Percentiles rank a stretch among this genome's conserved stretches.
These are phyloP conservation scores for Fusarium sp. DNA, from an alignment of 2,329 filamentous ascomycete species.

Conservation along the genomic window DNA sequence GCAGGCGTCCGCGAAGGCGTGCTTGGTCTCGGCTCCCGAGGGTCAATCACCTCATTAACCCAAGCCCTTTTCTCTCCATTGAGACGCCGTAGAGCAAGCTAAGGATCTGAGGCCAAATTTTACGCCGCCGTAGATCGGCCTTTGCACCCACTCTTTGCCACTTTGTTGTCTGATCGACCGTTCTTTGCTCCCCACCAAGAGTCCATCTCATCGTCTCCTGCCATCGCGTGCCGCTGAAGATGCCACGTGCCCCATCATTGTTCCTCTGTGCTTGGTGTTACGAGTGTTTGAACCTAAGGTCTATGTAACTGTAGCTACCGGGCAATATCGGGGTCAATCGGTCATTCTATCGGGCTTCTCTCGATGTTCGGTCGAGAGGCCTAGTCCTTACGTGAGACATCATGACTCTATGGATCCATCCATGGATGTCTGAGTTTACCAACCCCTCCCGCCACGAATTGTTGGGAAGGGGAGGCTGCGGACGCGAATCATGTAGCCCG, in stretches of 20 bases:
- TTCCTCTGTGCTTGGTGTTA: neutral
- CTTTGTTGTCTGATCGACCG: conserved; percentile 20
- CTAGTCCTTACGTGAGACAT: neutral
- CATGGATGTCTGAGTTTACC: neutral
- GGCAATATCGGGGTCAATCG: conserved; percentile 23
- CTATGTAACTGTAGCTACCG: conserved; percentile 9
- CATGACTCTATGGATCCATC: neutral
- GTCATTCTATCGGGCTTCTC: neutral
- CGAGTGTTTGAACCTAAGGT: neutral
- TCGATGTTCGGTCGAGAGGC: neutral
- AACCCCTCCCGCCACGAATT: neutral
- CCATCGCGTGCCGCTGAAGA: conserved; percentile 16
- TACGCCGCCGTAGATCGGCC: conserved; percentile 37
- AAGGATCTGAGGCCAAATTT: conserved; percentile 26
- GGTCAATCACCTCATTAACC: conserved; percentile 37
- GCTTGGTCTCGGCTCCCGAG: conserved; percentile 43
- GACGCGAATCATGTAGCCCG: neutral
- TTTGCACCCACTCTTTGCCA: conserved; percentile 17
- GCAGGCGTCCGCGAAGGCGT: conserved; percentile 24
- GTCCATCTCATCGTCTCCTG: conserved; percentile 18
- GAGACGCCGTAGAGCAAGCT: conserved; percentile 17
- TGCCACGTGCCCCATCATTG: conserved; percentile 30
- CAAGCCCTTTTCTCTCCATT: conserved; percentile 18
- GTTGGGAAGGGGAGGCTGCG: neutral
- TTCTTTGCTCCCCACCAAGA: conserved; percentile 10